A percentile compares a stretch with the other conserved stretches of the same genome.
phyloP scores from a whole-genome alignment of 768 basidiomycete genomes.

The Podaxis sp. region DNA sequence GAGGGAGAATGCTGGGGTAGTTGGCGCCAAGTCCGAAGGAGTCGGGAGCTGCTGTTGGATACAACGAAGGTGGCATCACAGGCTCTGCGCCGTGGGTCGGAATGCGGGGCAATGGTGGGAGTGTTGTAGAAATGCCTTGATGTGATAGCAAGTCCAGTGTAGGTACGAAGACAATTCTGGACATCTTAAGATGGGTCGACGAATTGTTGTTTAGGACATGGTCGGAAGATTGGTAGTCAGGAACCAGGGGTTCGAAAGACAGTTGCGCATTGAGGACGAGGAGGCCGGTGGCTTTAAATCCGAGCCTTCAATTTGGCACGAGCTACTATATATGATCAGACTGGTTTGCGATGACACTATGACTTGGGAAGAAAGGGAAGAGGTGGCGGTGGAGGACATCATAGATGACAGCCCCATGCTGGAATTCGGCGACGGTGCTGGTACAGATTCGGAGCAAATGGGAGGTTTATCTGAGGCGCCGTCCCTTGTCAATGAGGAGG shows the following conservation, averaged over 20 bases:
- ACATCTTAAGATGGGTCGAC: slow-evolving; percentile 61
- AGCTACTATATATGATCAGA: slow-evolving; percentile 18
- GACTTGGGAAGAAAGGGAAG: slow-evolving; percentile 27
- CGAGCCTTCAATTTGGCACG: slow-evolving; percentile 43
- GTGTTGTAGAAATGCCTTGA: slow-evolving; percentile 71
- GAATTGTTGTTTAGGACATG: slow-evolving; percentile 53
- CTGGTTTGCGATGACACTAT: slow-evolving; percentile 47
- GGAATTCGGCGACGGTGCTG: slow-evolving; percentile 47
- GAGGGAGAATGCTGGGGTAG: slow-evolving; percentile 66
- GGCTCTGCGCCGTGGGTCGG: slow-evolving; percentile 44
- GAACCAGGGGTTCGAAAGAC: slow-evolving; percentile 53
- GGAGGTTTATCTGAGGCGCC: slow-evolving; percentile 16
- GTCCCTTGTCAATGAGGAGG: slow-evolving; percentile 8
- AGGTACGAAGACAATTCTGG: slow-evolving; percentile 55
- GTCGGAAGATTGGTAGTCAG: slow-evolving; percentile 40
- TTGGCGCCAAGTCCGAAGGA: slow-evolving; percentile 49
- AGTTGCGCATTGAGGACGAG: slow-evolving; percentile 32
- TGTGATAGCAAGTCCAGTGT: slow-evolving; percentile 68
- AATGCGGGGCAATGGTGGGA: slow-evolving; percentile 66
- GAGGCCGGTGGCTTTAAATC: slow-evolving; percentile 47
- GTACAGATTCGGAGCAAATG: slow-evolving; percentile 38
- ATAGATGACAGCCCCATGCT: slow-evolving; percentile 48
- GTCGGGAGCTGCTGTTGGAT: slow-evolving; percentile 31
- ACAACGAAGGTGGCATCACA: slow-evolving; percentile 28
- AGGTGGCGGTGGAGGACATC: slow-evolving; percentile 40